Conservation (phyloP, 2,329 filamentous ascomycete species). For the Ramularia endophylla region DNA sequence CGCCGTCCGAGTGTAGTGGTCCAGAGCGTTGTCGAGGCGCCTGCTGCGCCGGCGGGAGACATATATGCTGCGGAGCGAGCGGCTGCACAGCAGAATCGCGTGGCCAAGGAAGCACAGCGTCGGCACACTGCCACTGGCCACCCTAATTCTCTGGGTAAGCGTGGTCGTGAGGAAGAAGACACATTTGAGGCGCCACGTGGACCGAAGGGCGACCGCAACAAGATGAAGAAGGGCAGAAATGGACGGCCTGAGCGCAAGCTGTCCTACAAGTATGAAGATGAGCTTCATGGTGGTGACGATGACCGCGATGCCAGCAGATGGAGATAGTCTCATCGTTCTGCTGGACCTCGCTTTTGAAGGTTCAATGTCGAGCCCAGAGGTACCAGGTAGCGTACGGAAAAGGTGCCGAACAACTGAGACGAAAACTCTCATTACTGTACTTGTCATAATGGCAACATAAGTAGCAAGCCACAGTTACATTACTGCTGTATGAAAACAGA, state of each 20-base stretch:
- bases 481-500: no score
- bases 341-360: no score
- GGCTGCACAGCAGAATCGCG: conserved; percentile 35
- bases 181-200: conserved; percentile 38
- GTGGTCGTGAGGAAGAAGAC: conserved; percentile 22
- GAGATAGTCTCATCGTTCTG: no score
- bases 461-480: no score
- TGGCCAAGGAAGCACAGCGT: conserved; percentile 63
- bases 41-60: conserved; percentile 18
- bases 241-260: conserved; percentile 23
- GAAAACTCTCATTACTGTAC: no score
- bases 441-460: no score
- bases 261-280: conserved; percentile 45
- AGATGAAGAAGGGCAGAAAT: conserved; percentile 43
- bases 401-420: no score
- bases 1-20: conserved; percentile 7
- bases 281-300: conserved; percentile 9
- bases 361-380: no score
- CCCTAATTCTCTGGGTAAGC: conserved; percentile 30
- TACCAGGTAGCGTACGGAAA: no score
- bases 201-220: conserved; percentile 43
- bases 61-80: conserved; percentile 32
- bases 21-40: conserved; percentile 3
- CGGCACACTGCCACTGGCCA: conserved; percentile 37
- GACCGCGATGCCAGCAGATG: conserved; percentile 1